phyloP scores from a whole-genome alignment of 176 grass and related monocot species.

The Aegilops umbellulata region DNA sequence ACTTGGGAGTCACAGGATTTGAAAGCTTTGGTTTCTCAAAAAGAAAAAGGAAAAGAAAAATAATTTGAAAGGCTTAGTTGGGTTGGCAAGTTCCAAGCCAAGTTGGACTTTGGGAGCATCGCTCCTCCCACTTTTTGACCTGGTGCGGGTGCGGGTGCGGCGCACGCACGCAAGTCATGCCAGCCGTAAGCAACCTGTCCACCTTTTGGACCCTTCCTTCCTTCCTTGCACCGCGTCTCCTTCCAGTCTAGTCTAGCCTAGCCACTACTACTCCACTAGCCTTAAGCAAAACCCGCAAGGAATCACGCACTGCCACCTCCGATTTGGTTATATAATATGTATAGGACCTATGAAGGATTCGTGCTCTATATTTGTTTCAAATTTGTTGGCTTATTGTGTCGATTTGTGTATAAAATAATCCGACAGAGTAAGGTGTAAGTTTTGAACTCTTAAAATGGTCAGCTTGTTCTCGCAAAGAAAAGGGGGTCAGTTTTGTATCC shows the following conservation, averaged over 20 bases:
- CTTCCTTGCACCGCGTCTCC: conserved; percentile 28
- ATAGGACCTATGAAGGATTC: not conserved
- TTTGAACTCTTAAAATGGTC: not conserved
- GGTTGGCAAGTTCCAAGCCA: conserved; percentile 35
- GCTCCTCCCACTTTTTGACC: conserved; percentile 44
- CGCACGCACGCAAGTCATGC: conserved; percentile 22
- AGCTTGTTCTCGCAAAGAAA: not conserved
- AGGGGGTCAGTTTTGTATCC: not conserved
- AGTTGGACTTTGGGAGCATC: conserved; percentile 46
- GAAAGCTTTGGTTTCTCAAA: too few species aligned
- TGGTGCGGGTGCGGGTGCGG: conserved; percentile 8
- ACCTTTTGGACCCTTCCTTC: conserved; percentile 44
- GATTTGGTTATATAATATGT: not conserved
- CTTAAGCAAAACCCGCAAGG: not conserved
- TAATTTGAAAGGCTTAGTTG: conserved; percentile 18
- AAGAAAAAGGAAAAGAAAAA: too few species aligned
- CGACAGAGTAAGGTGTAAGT: not conserved
- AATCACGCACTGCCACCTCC: not conserved
- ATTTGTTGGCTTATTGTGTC: not conserved
- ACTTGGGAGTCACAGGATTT: too few species aligned
- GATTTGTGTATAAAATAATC: not conserved
- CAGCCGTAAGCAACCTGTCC: conserved; percentile 33
- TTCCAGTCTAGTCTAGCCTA: not conserved
- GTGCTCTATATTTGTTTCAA: not conserved
- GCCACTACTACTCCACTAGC: not conserved